Conservation (phyloP, 2,329 filamentous ascomycete species). For the Ophiostoma sp. region DNA sequence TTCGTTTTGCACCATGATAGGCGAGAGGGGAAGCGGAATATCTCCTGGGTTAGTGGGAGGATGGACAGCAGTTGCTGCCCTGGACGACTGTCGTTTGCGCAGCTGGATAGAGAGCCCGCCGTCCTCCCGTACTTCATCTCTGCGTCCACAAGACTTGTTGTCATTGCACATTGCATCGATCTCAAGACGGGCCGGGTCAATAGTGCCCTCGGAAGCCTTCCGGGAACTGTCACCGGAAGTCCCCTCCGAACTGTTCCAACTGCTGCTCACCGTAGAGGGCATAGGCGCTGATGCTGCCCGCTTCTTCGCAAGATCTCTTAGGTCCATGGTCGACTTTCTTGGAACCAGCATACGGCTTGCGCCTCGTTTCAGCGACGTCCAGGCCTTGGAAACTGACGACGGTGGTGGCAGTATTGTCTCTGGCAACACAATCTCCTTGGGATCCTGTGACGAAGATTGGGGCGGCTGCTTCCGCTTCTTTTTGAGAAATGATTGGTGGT, state of each 20-base stretch:
- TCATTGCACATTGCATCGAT: too few relatives aligned
- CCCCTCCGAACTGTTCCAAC: slow-evolving; percentile 5
- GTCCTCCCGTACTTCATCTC: not conserved
- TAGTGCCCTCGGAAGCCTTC: not conserved
- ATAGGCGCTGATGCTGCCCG: slow-evolving; percentile 8
- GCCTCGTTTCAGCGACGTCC: slow-evolving; percentile 23
- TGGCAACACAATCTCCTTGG: slow-evolving; percentile 7
- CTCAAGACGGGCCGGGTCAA: not conserved
- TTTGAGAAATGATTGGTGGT: not conserved
- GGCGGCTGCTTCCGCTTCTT: slow-evolving; percentile 16
- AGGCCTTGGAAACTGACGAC: slow-evolving; percentile 20
- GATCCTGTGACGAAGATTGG: not conserved
- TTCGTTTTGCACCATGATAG: not conserved
- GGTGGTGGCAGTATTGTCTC: slow-evolving; percentile 12
- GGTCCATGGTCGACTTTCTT: slow-evolving; percentile 21
- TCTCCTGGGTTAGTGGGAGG: not conserved
- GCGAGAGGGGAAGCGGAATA: not conserved
- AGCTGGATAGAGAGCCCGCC: not conserved
- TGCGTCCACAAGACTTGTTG: too few relatives aligned
- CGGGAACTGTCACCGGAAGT: slow-evolving; percentile 12
- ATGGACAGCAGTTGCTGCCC: not conserved
- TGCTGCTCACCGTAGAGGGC: slow-evolving; percentile 1
- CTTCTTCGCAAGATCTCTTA: slow-evolving; percentile 19
- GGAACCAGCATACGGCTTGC: slow-evolving; percentile 16
- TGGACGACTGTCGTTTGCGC: not conserved